A percentile compares a stretch with the other conserved stretches of the same genome.
Conservation (phyloP, 768 basidiomycete species). For the Rhizopogon vinicolor region DNA sequence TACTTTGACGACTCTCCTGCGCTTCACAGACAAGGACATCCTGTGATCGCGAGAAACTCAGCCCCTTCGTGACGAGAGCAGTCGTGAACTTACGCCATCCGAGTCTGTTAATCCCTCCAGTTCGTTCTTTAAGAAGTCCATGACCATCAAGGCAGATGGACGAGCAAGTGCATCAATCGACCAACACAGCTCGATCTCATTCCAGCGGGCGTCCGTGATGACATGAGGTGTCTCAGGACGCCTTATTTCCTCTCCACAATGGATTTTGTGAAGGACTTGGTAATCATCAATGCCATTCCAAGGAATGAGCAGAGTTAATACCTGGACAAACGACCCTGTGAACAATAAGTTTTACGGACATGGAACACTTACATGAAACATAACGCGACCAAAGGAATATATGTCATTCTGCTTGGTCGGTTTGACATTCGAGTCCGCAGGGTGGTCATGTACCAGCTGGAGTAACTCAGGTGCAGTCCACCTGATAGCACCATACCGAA, state of each 20-base stretch:
- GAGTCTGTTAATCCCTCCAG: neutral
- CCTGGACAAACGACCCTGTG: neutral
- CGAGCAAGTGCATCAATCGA: neutral
- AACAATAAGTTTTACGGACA: neutral
- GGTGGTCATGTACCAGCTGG: neutral
- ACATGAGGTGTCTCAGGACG: neutral
- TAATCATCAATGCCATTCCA: neutral
- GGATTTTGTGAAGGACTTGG: neutral
- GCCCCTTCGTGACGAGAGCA: neutral
- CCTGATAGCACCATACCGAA: slow-evolving; percentile 29
- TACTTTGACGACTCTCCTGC: neutral
- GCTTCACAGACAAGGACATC: neutral
- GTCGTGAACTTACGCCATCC: neutral
- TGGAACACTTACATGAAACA: neutral
- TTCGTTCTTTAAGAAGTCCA: neutral
- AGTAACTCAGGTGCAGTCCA: slow-evolving; percentile 39
- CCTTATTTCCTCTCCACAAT: neutral
- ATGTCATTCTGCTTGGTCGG: slow-evolving; percentile 28
- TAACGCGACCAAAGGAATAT: slow-evolving; percentile 28
- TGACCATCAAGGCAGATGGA: neutral
- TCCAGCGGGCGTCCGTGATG: neutral
- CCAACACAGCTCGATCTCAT: neutral
- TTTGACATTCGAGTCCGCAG: slow-evolving; percentile 13
- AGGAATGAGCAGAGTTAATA: neutral
- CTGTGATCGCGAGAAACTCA: neutral